Conservation (phyloP, 2,329 filamentous ascomycete species). For the Epichloe festucae region DNA sequence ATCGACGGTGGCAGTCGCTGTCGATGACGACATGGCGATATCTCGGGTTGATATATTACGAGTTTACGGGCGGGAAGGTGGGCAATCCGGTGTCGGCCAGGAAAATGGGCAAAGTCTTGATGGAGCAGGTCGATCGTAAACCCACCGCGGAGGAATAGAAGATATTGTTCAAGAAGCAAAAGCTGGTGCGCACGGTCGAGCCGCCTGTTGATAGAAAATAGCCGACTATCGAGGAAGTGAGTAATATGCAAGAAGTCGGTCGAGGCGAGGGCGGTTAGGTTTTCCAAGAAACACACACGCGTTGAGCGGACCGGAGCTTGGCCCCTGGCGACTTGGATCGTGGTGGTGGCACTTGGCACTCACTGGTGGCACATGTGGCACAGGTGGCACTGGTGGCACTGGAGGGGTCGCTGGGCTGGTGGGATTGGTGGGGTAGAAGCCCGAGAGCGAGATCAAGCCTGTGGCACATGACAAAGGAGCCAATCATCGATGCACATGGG, state of each 20-base stretch:
- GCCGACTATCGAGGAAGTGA: background rate
- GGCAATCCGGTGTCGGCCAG: background rate
- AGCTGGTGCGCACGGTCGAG: background rate
- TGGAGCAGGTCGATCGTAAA: background rate
- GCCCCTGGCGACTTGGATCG: background rate
- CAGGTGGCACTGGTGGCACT: background rate
- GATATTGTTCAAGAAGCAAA: background rate
- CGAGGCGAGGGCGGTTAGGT: background rate
- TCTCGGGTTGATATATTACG: background rate
- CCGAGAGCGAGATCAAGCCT: no score
- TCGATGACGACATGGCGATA: conserved; percentile 25
- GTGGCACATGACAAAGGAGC: no score
- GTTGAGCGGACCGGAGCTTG: background rate
- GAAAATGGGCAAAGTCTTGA: background rate
- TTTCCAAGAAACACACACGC: background rate
- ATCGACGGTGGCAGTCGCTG: conserved; percentile 19
- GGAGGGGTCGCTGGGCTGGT: no score
- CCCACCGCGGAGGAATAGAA: background rate
- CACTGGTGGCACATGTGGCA: no score
- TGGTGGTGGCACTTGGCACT: background rate
- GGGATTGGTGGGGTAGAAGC: no score
- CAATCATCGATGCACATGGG: no score
- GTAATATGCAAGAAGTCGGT: background rate
- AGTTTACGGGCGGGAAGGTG: background rate
- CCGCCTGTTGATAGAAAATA: background rate